A percentile compares a stretch with the other conserved stretches of the same genome.
These are phyloP conservation scores for Cordyceps pruinosa DNA, from an alignment of 2,329 filamentous ascomycete genomes.

Conservation along the genomic window DNA sequence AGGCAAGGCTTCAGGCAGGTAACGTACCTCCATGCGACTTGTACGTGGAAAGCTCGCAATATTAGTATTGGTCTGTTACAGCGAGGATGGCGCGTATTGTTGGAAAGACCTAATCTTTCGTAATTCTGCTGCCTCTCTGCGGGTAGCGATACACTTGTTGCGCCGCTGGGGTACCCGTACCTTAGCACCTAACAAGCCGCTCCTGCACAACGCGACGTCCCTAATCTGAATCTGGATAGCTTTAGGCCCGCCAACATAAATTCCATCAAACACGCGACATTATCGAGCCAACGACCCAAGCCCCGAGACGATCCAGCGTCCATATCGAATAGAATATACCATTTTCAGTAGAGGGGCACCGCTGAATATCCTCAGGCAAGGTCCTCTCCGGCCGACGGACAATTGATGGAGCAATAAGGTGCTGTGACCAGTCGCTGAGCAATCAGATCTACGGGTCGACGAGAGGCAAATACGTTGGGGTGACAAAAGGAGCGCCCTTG, in stretches of 20 bases:
- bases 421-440: background rate
- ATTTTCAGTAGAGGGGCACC: background rate
- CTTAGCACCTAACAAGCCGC: conserved; percentile 8
- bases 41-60: too few species aligned
- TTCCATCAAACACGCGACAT: conserved; percentile 10
- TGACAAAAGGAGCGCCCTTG: background rate
- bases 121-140: too few species aligned
- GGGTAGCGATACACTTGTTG: too few species aligned
- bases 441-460: background rate
- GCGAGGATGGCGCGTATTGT: too few species aligned
- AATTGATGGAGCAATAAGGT: conserved; percentile 8
- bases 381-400: background rate
- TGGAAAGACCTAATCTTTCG: too few species aligned
- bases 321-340: background rate
- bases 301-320: background rate
- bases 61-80: too few species aligned
- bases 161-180: background rate
- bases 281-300: background rate
- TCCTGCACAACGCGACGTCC: background rate
- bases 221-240: conserved; percentile 7
- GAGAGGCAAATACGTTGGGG: background rate
- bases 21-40: too few species aligned
- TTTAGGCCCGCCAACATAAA: background rate
- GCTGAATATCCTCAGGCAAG: background rate
- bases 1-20: too few species aligned